Percentiles rank a stretch among this genome's conserved stretches.
Conservation (phyloP, 1,284 basidiomycete species). For the Lentinula novae-zelandiae region DNA sequence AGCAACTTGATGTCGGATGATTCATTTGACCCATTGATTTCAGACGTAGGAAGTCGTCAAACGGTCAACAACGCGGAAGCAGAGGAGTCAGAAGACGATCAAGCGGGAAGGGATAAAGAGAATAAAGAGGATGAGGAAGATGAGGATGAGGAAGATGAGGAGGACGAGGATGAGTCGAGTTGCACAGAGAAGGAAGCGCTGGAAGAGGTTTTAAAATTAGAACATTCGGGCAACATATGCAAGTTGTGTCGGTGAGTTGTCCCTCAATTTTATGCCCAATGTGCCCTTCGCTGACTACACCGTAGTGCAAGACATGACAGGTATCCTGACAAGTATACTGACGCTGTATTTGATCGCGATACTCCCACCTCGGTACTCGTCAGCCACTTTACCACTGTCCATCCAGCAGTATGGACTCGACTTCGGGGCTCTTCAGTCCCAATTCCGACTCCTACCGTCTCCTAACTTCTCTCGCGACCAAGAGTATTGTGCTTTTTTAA, state of each 20-base stretch:
- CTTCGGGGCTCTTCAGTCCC: background rate
- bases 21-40: background rate
- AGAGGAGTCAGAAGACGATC: background rate
- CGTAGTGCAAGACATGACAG: background rate
- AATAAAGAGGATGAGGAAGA: background rate
- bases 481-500: background rate
- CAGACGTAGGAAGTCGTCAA: background rate
- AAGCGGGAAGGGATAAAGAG: background rate
- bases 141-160: conserved; percentile 1
- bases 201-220: background rate
- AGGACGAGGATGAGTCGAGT: background rate
- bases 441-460: background rate
- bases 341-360: background rate
- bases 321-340: background rate
- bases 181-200: background rate
- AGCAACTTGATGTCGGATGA: background rate
- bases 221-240: conserved; percentile 3
- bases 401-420: background rate
- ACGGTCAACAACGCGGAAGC: background rate
- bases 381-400: background rate
- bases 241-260: conserved; percentile 7
- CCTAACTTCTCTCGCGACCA: background rate
- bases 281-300: background rate
- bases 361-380: background rate
- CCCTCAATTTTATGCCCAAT: background rate